Conservation (phyloP, 257 asterid species). For the Solanum chiquidenum region DNA sequence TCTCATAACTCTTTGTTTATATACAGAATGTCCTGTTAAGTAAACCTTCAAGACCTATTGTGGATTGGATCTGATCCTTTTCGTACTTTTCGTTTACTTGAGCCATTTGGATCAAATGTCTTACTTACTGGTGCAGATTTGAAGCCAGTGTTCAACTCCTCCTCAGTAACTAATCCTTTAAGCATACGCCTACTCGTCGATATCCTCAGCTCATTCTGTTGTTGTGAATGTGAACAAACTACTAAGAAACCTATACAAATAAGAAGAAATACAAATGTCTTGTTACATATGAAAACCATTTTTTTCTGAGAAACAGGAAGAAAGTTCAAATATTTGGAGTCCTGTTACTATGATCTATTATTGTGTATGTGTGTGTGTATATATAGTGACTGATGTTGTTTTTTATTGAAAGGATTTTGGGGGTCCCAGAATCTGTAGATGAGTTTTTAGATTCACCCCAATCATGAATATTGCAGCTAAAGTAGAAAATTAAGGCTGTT, state of each 20-base stretch:
- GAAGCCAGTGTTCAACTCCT: conserved; percentile 12
- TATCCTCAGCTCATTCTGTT: neutral
- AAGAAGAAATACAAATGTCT: conserved; percentile 22
- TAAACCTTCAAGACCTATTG: conserved; percentile 46
- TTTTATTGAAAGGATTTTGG: neutral
- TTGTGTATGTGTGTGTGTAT: conserved; percentile 12
- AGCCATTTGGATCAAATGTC: conserved; percentile 27
- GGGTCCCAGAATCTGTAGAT: conserved; percentile 29
- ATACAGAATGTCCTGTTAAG: conserved; percentile 4
- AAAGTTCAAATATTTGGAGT: conserved; percentile 1
- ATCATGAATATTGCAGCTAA: conserved; percentile 31
- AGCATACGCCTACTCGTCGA: conserved; percentile 23
- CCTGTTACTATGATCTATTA: conserved; percentile 21
- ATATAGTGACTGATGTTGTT: neutral
- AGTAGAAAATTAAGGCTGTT: conserved; percentile 36
- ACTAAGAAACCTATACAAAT: conserved; percentile 32
- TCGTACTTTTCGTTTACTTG: conserved; percentile 53
- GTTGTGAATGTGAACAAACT: conserved; percentile 19
- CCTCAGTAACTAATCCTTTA: conserved; percentile 10
- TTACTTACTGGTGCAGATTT: conserved; percentile 6
- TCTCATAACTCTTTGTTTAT: conserved; percentile 13
- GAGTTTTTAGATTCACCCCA: conserved; percentile 61
- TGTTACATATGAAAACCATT: conserved; percentile 20
- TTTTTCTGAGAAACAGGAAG: neutral
- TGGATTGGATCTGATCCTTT: conserved; percentile 89